Percentiles rank a stretch among this genome's conserved stretches.
Conservation (phyloP, 108 stramenopile genomes). For the Pseudonitzschia multistriata region DNA sequence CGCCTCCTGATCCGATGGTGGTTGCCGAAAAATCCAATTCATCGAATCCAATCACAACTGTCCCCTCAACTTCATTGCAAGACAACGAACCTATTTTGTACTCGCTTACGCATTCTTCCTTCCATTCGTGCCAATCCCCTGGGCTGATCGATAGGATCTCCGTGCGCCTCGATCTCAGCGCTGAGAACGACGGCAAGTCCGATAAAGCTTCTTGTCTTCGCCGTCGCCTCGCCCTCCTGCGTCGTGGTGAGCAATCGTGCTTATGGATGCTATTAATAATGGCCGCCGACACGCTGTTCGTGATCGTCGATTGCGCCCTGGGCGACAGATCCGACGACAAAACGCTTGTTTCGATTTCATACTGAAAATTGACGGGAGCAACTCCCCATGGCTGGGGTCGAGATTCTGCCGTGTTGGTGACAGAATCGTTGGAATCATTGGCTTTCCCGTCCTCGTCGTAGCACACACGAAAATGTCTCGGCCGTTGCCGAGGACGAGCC, state of each 20-base stretch:
- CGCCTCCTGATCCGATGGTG: not conserved
- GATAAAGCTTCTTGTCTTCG: conserved; percentile 1
- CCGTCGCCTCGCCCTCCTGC: not conserved
- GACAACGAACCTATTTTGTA: not conserved
- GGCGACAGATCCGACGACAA: not conserved
- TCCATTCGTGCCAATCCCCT: conserved; percentile 1
- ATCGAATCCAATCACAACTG: conserved; percentile 13
- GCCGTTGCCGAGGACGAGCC: not conserved
- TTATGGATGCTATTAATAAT: conserved; percentile 9
- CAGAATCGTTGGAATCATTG: not conserved
- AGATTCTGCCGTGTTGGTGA: not conserved
- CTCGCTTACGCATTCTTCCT: not conserved
- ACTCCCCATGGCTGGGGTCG: not conserved
- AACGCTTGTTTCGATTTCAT: not conserved
- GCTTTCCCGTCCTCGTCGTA: not conserved
- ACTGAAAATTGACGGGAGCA: conserved; percentile 5
- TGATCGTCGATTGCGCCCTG: not conserved
- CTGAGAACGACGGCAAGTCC: not conserved
- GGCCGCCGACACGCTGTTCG: conserved; percentile 6
- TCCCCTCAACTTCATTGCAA: conserved; percentile 8
- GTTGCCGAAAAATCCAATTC: not conserved
- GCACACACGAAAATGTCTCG: not conserved
- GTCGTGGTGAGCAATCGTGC: not conserved
- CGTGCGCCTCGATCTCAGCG: not conserved
- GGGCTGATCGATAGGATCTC: conserved; percentile 13